Base-by-base conservation (phyloP, 2,329 filamentous ascomycete species). In the Tolypocladium endophyticum region DNA sequence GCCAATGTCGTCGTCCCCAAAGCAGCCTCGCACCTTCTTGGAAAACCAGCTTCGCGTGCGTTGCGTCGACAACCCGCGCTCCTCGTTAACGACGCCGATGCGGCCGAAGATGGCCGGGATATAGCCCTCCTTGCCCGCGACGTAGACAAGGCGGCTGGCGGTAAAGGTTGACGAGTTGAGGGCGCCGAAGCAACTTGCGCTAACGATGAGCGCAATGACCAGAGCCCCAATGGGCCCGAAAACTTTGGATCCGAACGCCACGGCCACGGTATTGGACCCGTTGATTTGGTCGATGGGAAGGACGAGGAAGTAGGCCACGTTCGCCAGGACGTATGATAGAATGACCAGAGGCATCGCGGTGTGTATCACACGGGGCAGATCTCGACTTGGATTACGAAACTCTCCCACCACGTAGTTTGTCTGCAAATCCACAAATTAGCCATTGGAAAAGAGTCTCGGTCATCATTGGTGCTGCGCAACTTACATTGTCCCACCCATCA, bases 391-490 rank as follows among this genome's bases (percentile, higher is more conserved):
- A 69, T 97, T 92, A 68, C 92, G 89, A 77, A 99, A 97, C 74
- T 99, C 94, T 67, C 92, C 94, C 0, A 95, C 92, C 8, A 99
- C 94, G 69, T 97, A 99, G 75, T 97, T 99, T 63, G 93, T 96
- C 90, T 94, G 64, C 11, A 50, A 12, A 50, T 16, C 41, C 41
- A 45, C 63, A 74, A 7, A 39, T 58, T 39, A 58, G 57, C 30
- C 38, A 55, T 6, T 20, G 30, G 2, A 18, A 39, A n/a, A 16
- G 16, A 39, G 3, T 5, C 12, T 12, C 39, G 39, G 5, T 14
- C 30, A 2, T 5, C 6, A 50, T 47, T 18, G 33, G 18, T n/a
- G 36, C 4, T 16, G 25, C n/a, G n/a, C 57, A 20, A 79, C 88
- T 77, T 76, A 94, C 91, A 73, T 99, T 99, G 71, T 99, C 94